Evolutionary conservation across 202 grass and related monocot genomes (phyloP).

Genomic region (Eragrostis tef): DNA sequence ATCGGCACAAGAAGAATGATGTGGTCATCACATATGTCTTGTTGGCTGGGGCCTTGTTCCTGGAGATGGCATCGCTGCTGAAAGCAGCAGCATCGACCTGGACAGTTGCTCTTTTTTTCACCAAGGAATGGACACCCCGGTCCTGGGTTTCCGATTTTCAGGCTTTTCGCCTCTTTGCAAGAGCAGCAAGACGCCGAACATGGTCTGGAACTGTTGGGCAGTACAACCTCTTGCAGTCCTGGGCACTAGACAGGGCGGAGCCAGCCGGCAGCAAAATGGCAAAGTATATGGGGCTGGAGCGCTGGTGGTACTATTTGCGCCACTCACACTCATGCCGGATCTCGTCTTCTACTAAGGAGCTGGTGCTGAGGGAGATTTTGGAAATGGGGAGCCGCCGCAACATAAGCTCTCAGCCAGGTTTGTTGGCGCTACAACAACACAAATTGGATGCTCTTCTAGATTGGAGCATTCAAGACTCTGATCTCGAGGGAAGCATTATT

Average conservation of each 20-base stretch:
- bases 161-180: too few relatives aligned
- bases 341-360: background rate
- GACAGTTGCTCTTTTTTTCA: background rate
- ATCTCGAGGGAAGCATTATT: slow-evolving; percentile 61
- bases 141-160: too few relatives aligned
- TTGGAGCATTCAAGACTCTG: slow-evolving; percentile 37
- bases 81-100: slow-evolving; percentile 40
- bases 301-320: background rate
- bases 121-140: too few relatives aligned
- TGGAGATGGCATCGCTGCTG: slow-evolving; percentile 34
- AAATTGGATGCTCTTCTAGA: fast-evolving
- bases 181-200: too few relatives aligned
- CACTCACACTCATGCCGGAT: background rate
- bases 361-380: background rate
- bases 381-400: background rate
- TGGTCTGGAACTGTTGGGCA: too few relatives aligned
- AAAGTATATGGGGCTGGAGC: too few relatives aligned
- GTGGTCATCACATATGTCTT: slow-evolving; percentile 40
- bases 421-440: background rate
- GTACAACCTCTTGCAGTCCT: too few relatives aligned
- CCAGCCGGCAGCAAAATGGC: too few relatives aligned
- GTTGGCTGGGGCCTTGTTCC: slow-evolving; percentile 16
- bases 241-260: too few relatives aligned
- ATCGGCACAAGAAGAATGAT: slow-evolving; percentile 12
- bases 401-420: background rate